These are phyloP conservation scores for Alternaria gaisen DNA, from an alignment of 2,329 filamentous ascomycete genomes.

Conservation along the genomic window DNA sequence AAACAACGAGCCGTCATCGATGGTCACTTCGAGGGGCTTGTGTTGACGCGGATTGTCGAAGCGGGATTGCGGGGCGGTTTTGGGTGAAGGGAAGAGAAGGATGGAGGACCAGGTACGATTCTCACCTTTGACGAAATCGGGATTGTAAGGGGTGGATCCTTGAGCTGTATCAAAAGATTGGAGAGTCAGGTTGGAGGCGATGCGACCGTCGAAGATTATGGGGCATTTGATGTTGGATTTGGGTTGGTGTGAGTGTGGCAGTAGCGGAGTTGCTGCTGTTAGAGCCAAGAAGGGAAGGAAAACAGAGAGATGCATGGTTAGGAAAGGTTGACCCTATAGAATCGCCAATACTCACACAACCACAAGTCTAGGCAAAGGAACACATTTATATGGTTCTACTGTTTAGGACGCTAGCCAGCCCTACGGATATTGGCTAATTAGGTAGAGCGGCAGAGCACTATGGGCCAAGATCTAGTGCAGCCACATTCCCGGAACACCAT, in stretches of 20 bases:
- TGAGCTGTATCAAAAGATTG: constrained; percentile 28
- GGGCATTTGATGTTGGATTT: constrained; percentile 29
- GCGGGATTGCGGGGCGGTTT: constrained; percentile 18
- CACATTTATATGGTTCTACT: neutral
- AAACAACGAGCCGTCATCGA: constrained; percentile 36
- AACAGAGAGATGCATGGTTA: neutral
- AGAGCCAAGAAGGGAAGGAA: neutral
- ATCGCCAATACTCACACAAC: neutral
- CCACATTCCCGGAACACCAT: neutral
- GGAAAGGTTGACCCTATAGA: neutral
- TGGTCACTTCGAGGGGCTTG: constrained; percentile 36
- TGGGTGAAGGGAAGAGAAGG: constrained; percentile 30
- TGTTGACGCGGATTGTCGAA: constrained; percentile 25
- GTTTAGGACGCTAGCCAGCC: neutral
- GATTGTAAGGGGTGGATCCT: constrained; percentile 17
- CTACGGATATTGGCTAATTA: neutral
- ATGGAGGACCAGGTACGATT: constrained; percentile 38
- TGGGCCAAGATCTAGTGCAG: neutral
- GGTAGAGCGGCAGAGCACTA: neutral
- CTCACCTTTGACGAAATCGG: constrained; percentile 37
- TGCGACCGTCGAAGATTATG: constrained; percentile 43
- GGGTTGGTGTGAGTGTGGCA: neutral
- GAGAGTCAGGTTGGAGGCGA: constrained; percentile 30
- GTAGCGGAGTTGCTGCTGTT: neutral
- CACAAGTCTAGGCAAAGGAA: neutral